Evolutionary conservation across 208 protist species (phyloP).

Genomic region (Trypanosoma brucei): DNA sequence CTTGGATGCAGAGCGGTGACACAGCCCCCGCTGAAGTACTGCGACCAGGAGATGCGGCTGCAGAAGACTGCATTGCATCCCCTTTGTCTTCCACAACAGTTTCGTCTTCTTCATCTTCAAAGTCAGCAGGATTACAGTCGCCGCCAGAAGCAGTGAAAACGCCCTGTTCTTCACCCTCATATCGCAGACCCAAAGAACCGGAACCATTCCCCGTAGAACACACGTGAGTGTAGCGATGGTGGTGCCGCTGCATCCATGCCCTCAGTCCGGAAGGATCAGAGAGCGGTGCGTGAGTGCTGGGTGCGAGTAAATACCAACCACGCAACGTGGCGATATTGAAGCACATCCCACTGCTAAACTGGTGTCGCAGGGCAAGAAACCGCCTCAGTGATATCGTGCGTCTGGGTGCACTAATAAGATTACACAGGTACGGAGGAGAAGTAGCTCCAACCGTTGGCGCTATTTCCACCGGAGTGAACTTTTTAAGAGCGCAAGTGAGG

Average conservation of each 20-base stretch:
- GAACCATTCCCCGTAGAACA: neutral
- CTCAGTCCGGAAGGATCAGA: slow-evolving; percentile 32
- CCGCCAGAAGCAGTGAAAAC: too few relatives aligned
- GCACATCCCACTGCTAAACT: slow-evolving; percentile 44
- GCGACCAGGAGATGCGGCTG: neutral
- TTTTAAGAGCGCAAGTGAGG: slow-evolving; percentile 44
- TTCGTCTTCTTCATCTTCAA: neutral
- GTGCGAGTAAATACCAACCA: slow-evolving; percentile 69
- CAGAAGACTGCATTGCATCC: neutral
- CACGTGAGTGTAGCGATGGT: slow-evolving; percentile 34
- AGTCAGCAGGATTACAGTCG: too few relatives aligned
- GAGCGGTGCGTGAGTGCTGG: slow-evolving; percentile 36
- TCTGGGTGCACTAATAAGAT: slow-evolving; percentile 38
- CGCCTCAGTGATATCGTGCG: slow-evolving; percentile 57
- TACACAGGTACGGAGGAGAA: slow-evolving; percentile 50
- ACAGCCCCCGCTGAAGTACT: neutral
- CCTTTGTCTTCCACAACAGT: neutral
- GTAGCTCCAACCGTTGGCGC: slow-evolving; percentile 19
- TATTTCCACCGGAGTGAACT: slow-evolving; percentile 70
- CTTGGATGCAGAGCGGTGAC: slow-evolving; percentile 41
- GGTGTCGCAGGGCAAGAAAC: slow-evolving; percentile 69
- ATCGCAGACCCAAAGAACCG: too few relatives aligned
- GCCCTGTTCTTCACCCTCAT: too few relatives aligned
- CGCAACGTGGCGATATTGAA: slow-evolving; percentile 48
- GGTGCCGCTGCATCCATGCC: slow-evolving; percentile 43